Base-by-base conservation (phyloP, 257 asterid genomes). In the Penstemon barbatus region DNA sequence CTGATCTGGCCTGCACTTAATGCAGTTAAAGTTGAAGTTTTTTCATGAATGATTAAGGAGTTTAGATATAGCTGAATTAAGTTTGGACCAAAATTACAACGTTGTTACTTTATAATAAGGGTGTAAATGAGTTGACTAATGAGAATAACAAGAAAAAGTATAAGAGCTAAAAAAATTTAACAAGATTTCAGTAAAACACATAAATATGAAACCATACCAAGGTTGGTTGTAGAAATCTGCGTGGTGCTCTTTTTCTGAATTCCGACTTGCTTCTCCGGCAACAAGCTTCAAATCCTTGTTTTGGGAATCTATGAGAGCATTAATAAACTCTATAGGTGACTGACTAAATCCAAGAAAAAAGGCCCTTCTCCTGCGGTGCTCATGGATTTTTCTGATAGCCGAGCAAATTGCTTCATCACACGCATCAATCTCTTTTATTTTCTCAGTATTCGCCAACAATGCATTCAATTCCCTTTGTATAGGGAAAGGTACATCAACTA, bases 341-440 rank as follows among this genome's bases (percentile, higher is more conserved):
- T 94, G 97, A 70, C 99, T 91, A 72, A 94, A 91, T 58, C 98
- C 99, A 67, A 94, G 99, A 79, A 94, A 91, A 79, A 94, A 94
- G 0, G 97, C 97, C 77, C 99, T 81, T 73, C 97, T 85, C 72
- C 85, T 79, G 10, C 96, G 79, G 76, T 94, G 99, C 83, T 94
- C 98, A 4, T 89, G 98, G 59, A 94, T 91, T 85, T 94, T 94
- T 80, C 96, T 86, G 69, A 91, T 87, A 48, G 97, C 96, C 62
- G 85, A 69, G 83, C 89, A 87, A 74, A 94, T 91, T 55, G 98
- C 91, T 79, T 94, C 97, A 77, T 94, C 98, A 69, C 99, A 91
- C 45, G 93, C 80, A 70, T 91, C 96, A 10, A 91, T 84, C 91
- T 94, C 99, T 75, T 91, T 91, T 15, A 89, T 86, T 71, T 89